phyloP scores from a whole-genome alignment of 2,329 filamentous ascomycete genomes.

The Penicillium sp. region DNA sequence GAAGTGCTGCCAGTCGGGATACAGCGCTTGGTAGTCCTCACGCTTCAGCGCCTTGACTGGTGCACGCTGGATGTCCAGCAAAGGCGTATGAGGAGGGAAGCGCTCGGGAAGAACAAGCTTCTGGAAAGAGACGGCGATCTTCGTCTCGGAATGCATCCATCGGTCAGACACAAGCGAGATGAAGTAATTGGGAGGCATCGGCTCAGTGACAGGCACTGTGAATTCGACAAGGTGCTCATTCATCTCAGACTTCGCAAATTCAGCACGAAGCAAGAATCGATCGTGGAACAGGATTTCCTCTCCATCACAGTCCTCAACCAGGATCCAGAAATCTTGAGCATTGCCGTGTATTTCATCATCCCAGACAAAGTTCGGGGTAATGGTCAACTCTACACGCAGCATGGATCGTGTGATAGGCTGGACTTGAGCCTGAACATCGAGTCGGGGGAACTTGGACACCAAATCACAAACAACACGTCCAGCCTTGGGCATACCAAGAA shows the following conservation, averaged over 20 bases:
- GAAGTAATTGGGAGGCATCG: slow-evolving; percentile 98
- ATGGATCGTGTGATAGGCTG: slow-evolving; percentile 94
- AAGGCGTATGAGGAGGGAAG: slow-evolving; percentile 88
- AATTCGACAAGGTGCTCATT: slow-evolving; percentile 96
- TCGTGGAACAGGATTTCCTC: slow-evolving; percentile 95
- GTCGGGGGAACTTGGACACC: slow-evolving; percentile 86
- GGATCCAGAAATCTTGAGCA: slow-evolving; percentile 92
- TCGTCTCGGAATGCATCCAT: slow-evolving; percentile 98
- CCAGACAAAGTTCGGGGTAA: slow-evolving; percentile 95
- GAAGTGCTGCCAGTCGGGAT: slow-evolving; percentile 81
- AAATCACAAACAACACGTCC: slow-evolving; percentile 81
- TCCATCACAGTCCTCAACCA: slow-evolving; percentile 96
- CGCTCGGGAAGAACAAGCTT: slow-evolving; percentile 93
- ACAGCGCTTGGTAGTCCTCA: slow-evolving; percentile 76
- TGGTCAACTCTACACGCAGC: slow-evolving; percentile 83
- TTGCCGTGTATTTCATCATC: slow-evolving; percentile 83
- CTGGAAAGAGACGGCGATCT: slow-evolving; percentile 88
- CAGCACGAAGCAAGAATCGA: slow-evolving; percentile 84
- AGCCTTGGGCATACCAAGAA: slow-evolving; percentile 84
- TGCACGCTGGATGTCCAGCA: slow-evolving; percentile 87
- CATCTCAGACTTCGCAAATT: slow-evolving; percentile 79
- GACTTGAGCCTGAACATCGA: slow-evolving; percentile 89
- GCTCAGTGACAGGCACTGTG: slow-evolving; percentile 92
- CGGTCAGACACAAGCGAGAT: slow-evolving; percentile 90
- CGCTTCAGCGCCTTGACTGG: slow-evolving; percentile 86